A percentile compares a stretch with the other conserved stretches of the same genome.
Conservation (phyloP, 257 asterid species). For the Scutellaria barbata region DNA sequence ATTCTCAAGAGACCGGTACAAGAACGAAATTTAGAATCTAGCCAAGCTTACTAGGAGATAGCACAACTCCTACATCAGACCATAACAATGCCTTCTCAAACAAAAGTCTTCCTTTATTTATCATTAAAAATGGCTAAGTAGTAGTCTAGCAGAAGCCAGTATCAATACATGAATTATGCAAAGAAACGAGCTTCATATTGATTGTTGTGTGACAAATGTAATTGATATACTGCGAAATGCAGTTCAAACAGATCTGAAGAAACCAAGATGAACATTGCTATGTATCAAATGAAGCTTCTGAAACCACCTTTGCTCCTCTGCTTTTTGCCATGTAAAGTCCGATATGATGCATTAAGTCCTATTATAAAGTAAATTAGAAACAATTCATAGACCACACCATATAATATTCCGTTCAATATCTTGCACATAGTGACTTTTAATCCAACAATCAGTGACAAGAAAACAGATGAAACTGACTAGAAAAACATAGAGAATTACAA, state of each 20-base stretch:
- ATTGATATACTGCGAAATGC: no score
- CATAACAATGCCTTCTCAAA: slow-evolving; percentile 1
- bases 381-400: neutral
- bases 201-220: no score
- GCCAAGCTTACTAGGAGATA: no score
- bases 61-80: neutral
- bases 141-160: no score
- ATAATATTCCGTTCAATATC: neutral
- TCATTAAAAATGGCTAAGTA: neutral
- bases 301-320: slow-evolving; percentile 88
- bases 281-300: slow-evolving; percentile 54
- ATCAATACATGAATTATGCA: slow-evolving; percentile 7
- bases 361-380: slow-evolving; percentile 28
- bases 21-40: no score
- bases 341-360: slow-evolving; percentile 85
- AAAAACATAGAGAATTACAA: neutral
- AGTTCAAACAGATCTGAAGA: slow-evolving; percentile 14
- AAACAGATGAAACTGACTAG: neutral
- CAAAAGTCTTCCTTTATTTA: neutral
- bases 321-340: slow-evolving; percentile 89
- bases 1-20: neutral
- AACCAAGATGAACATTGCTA: slow-evolving; percentile 26
- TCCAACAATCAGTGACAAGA: slow-evolving; percentile 6
- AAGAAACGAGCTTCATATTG: no score
- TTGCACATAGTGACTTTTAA: no score